Conservation (phyloP, 2,329 filamentous ascomycete species). For the Aspergillus ochraceoroseus region DNA sequence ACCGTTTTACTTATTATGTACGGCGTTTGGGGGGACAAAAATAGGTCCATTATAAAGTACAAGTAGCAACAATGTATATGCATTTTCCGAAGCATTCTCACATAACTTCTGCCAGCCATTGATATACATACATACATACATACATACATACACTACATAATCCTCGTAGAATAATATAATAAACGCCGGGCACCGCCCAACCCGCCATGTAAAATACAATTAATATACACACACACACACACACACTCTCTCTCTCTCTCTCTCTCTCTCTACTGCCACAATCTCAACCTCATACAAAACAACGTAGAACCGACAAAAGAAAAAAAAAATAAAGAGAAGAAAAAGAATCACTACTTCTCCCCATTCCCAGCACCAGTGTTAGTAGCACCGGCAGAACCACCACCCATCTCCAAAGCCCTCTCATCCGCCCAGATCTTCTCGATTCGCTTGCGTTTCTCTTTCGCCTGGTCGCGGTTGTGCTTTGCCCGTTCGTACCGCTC, state of each 20-base stretch:
- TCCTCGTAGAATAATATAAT: too few relatives aligned
- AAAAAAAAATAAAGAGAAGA: too few relatives aligned
- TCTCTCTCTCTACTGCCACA: background rate
- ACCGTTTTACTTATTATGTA: conserved; percentile 14
- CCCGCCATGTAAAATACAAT: too few relatives aligned
- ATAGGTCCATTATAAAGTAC: conserved; percentile 4
- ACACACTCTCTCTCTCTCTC: too few relatives aligned
- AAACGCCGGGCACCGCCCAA: too few relatives aligned
- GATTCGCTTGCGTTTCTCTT: conserved; percentile 66
- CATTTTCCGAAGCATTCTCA: conserved; percentile 6
- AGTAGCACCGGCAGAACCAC: background rate
- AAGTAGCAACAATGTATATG: conserved; percentile 25
- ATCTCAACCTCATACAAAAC: too few relatives aligned
- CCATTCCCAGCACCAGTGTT: background rate
- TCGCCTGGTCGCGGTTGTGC: conserved; percentile 66
- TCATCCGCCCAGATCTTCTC: conserved; percentile 70
- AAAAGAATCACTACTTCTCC: conserved; percentile 6
- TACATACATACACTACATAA: background rate
- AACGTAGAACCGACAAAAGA: too few relatives aligned
- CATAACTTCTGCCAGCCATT: background rate
- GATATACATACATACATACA: background rate
- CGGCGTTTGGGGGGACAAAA: conserved; percentile 32
- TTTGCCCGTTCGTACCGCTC: conserved; percentile 75
- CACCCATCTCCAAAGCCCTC: conserved; percentile 25
- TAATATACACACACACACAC: too few relatives aligned